Conservation (phyloP, 2,329 filamentous ascomycete genomes). For the Talaromyces atroroseus region DNA sequence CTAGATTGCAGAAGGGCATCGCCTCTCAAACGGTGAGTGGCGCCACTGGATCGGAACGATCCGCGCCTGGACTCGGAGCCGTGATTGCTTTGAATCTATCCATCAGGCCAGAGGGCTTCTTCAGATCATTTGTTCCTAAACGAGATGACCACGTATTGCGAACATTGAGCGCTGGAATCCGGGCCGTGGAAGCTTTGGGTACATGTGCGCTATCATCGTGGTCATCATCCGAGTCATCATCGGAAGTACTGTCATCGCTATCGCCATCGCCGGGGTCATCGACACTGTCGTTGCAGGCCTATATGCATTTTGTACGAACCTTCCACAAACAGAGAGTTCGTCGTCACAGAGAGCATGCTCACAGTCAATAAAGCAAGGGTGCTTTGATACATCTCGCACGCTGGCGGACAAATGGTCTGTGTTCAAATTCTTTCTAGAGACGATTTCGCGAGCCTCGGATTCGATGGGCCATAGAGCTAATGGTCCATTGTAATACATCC, state of each 20-base stretch:
- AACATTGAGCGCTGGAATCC: neutral
- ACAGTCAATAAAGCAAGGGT: neutral
- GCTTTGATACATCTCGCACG: neutral
- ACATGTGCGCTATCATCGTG: neutral
- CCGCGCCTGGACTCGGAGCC: neutral
- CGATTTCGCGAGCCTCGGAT: neutral
- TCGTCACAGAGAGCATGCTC: neutral
- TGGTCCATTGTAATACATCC: neutral
- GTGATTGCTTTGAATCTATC: neutral
- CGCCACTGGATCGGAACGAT: neutral
- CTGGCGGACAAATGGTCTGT: neutral
- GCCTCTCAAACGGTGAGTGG: neutral
- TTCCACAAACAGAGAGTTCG: neutral
- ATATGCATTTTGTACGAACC: neutral
- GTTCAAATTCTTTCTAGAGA: neutral
- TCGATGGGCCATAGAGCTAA: neutral
- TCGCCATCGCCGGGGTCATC: neutral
- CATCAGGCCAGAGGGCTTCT: neutral
- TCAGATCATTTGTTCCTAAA: neutral
- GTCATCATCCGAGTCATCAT: neutral
- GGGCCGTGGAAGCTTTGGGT: no score
- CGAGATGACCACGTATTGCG: neutral
- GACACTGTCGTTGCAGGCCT: neutral
- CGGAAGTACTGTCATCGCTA: neutral
- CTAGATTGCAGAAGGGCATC: neutral